Evolutionary conservation across 106 monocot genomes (phyloP).

Genomic region (Dendrobium huoshanense): DNA sequence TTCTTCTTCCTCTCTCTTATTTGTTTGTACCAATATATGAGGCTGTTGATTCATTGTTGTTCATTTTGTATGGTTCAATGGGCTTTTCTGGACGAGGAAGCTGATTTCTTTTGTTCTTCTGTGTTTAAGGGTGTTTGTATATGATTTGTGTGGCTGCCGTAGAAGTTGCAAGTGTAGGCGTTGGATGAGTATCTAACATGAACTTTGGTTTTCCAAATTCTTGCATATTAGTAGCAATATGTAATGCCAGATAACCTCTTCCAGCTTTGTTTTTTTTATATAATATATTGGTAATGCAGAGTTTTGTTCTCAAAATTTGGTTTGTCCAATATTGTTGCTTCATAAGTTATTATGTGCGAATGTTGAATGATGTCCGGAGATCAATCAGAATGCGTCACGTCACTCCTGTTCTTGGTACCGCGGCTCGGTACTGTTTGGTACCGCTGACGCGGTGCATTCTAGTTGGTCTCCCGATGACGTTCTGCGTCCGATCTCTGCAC

Average conservation of each 20-base stretch:
- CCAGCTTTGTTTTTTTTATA: neutral
- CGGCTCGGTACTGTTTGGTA: too few relatives aligned
- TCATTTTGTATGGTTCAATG: slow-evolving; percentile 30
- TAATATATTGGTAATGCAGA: too few relatives aligned
- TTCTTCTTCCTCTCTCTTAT: neutral
- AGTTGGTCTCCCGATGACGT: too few relatives aligned
- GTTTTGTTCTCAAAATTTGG: too few relatives aligned
- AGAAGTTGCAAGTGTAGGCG: neutral
- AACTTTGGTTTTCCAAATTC: neutral
- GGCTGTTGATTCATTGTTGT: slow-evolving; percentile 27
- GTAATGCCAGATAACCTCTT: neutral
- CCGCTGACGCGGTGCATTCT: too few relatives aligned
- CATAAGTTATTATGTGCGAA: too few relatives aligned
- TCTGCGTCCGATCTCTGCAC: too few relatives aligned
- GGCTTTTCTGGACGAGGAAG: slow-evolving; percentile 1
- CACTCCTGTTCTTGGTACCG: too few relatives aligned
- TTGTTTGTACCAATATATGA: slow-evolving; percentile 9
- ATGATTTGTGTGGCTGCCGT: neutral
- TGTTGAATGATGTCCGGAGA: too few relatives aligned
- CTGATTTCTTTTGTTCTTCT: neutral
- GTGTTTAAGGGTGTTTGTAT: neutral
- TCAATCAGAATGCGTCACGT: too few relatives aligned
- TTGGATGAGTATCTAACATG: neutral
- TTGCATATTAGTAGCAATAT: neutral
- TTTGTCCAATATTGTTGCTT: too few relatives aligned